Percentiles rank a stretch among this genome's conserved stretches.
These are phyloP conservation scores for Ceratocystis variospora DNA, from an alignment of 2,329 filamentous ascomycete genomes.

Conservation along the genomic window DNA sequence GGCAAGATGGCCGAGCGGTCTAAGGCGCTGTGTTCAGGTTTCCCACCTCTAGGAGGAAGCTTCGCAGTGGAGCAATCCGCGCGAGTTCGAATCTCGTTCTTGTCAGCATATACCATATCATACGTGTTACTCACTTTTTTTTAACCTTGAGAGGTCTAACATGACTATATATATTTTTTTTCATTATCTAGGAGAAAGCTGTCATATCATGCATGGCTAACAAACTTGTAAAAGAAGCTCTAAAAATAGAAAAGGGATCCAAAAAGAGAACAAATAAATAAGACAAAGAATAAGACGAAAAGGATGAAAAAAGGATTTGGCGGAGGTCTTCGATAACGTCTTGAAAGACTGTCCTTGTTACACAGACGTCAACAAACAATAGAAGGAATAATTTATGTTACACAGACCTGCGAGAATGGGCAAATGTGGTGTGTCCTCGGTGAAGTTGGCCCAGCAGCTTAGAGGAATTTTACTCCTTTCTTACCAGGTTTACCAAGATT, in stretches of 20 bases:
- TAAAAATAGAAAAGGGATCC: too few relatives aligned
- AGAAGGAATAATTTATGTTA: not conserved
- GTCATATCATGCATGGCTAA: too few relatives aligned
- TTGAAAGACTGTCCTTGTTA: not conserved
- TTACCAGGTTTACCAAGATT: not conserved
- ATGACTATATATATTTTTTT: not conserved
- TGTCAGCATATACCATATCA: conserved; percentile 9
- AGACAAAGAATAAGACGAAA: too few relatives aligned
- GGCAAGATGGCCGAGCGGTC: conserved; percentile 5
- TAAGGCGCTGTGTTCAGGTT: conserved; percentile 9
- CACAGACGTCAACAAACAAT: not conserved
- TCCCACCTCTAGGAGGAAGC: not conserved
- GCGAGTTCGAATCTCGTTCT: conserved; percentile 23
- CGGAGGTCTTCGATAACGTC: too few relatives aligned
- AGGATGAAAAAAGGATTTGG: too few relatives aligned
- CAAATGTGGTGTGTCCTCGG: too few relatives aligned
- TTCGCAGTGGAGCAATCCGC: conserved; percentile 19
- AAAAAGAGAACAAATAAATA: too few relatives aligned
- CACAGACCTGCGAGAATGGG: not conserved
- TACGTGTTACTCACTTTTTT: too few relatives aligned
- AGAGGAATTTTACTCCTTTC: not conserved
- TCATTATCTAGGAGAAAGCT: not conserved
- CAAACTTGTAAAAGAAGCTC: too few relatives aligned
- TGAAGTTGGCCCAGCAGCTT: too few relatives aligned
- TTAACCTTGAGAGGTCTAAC: too few relatives aligned